Base-by-base conservation (phyloP, 2,329 filamentous ascomycete species). In the Tolypocladium sp. region DNA sequence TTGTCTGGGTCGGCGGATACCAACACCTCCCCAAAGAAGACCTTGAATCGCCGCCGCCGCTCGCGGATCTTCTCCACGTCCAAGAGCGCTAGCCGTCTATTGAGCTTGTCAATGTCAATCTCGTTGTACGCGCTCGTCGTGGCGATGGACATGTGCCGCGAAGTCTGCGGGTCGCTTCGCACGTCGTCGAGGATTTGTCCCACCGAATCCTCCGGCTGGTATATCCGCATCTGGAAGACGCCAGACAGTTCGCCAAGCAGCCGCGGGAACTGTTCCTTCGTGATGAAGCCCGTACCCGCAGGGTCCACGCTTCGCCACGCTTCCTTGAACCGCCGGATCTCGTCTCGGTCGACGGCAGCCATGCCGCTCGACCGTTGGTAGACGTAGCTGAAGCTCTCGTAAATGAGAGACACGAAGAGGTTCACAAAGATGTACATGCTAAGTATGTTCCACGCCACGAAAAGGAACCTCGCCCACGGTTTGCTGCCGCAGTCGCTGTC, bases 341-440 rank as follows among this genome's bases (percentile, higher is more conserved):
- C 94, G 67, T 97, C 92, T 64, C 94, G 84, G 67, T 91, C 95
- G 67, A 99, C 88, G 62, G 90, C 88, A 7, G 90, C 91, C 66
- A 97, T 82, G n/a, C 92, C 91, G 68, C 90, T 96, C 61, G 93
- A 97, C 63, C 92, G 86, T 76, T 99, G 95, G 72, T 97, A 99
- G 63, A 99, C 94, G 69, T 99, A 99, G 72, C 92, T 96, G 81
- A 99, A 99, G 75, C 92, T 97, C 77, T 99, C 94, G 76, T 95
- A 99, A 66, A 99, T 99, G 71, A 99, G 86, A 55, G 94, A 99
- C 60, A 99, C 93, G 73, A 99, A 99, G 70, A 99, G 78, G 69
- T 93, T 97, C 70, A 97, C 93, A 69, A 99, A 99, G 68, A 99
- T 96, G 76, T 99, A 99, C 94, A 99, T 99, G 89, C 93, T 97